phyloP scores from a whole-genome alignment of 129 eudicot genomes.

The Deinandra increscens region DNA sequence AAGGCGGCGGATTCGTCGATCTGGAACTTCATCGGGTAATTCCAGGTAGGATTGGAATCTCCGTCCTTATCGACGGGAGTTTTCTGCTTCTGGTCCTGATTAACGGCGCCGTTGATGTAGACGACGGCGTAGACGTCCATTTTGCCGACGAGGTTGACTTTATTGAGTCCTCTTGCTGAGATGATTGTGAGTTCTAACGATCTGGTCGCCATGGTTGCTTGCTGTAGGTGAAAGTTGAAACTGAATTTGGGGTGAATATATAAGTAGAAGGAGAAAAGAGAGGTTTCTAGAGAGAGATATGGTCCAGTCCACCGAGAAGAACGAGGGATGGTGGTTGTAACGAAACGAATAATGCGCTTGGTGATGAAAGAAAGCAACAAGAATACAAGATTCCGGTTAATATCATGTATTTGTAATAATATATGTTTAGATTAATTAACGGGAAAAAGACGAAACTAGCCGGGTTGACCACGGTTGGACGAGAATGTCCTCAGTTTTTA shows the following conservation, averaged over 20 bases:
- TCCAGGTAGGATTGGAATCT: conserved; percentile 62
- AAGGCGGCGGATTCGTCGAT: conserved; percentile 46
- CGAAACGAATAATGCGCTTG: background rate
- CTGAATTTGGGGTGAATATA: background rate
- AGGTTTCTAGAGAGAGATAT: background rate
- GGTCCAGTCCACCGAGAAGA: background rate
- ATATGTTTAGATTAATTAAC: no score
- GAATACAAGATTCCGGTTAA: background rate
- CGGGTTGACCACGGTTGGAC: no score
- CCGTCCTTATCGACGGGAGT: conserved; percentile 58
- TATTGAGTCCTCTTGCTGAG: conserved; percentile 63
- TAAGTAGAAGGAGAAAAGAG: background rate
- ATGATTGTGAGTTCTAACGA: conserved; percentile 47
- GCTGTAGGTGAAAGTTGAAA: background rate
- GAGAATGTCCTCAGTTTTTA: no score
- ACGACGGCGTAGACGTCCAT: conserved; percentile 75
- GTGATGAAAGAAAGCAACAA: background rate
- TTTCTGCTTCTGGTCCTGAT: conserved; percentile 42
- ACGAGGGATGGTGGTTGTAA: background rate
- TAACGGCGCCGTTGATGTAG: conserved; percentile 46
- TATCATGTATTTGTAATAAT: no score
- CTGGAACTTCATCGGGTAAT: conserved; percentile 45
- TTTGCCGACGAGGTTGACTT: conserved; percentile 60
- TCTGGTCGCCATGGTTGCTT: conserved; percentile 20
- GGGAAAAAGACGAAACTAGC: no score